Base-by-base conservation (phyloP, 1,139 yeast genomes). In the Lodderomyces elongisporus region DNA sequence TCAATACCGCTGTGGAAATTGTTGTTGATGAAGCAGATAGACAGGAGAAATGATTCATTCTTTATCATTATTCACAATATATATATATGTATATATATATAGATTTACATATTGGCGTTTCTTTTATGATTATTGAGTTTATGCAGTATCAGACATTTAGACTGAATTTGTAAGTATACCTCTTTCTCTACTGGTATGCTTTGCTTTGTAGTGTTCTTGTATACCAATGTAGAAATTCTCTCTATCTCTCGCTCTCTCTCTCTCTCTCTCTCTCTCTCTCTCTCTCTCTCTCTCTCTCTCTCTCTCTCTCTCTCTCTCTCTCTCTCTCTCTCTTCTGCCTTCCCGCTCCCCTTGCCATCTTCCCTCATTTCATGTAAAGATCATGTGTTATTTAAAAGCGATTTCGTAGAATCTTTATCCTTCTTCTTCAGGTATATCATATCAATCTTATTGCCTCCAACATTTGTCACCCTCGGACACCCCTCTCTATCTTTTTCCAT, bases 401-500 rank as follows among this genome's bases (percentile, higher is more conserved):
- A 22, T 26, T 33, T 33, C 14, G 14, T 17, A 21, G 28, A 27
- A 23, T 33, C 34, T 32, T 38, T 39, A 23, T 33, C 34, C 31
- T 38, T 39, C 27, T 43, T 46, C 58, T 73, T 75, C 45, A 78
- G 85, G 49, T 74, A 80, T 45, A 77, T 75, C 60, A 73, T 64
- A 47, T 85, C 95, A 9, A 79, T 69, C 51, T 77, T 74, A 38
- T 79, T 74, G 21, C 87, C 75, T 3, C 97, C 96, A 34, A 87
- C 64, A 49, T 88, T 89, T 16, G 83, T 56, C 33, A 89, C 76
- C 46, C 83, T 71, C 0, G 97, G 97, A 60, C 98, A 89, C 2
- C 98, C 98, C 52, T 89, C 96, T 27, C 96, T 63, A 51, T 85
- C 88, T 49, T 78, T 79, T 49, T 88, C 97, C 31, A 76, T 52